Base-by-base conservation (phyloP, 257 asterid species). In the Nyctanthes arbortristis region DNA sequence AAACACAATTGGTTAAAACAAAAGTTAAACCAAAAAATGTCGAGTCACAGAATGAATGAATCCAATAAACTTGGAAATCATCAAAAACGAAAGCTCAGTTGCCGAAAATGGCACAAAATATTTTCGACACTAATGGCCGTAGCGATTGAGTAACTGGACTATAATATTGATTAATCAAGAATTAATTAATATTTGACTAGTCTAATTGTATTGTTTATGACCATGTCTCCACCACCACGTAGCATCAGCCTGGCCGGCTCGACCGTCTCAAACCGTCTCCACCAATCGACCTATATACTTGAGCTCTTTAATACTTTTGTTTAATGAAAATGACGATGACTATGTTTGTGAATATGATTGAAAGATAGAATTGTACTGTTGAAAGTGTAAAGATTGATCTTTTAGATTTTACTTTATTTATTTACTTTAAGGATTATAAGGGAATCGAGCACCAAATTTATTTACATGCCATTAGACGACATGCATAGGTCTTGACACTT, bases 261-360 rank as follows among this genome's bases (percentile, higher is more conserved):
- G 59, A 52, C 59, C 59, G 59, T 47, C 57, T 47, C 27, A 7
- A 47, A 13, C 57, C 57, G 27, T 49, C 58, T 49, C 58, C 58
- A 49, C 58, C 29, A 49, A 28, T 49, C 59, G 24, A 29, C 59
- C 16, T 52, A n/a, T n/a, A n/a, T n/a, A 52, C 59, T 24, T 24
- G 31, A 52, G n/a, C 59, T 52, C 59, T 24, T 22, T 52, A 52
- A 24, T 52, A 2, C 59, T 22, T 52, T 52, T 22, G n/a, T 52
- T 52, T 52, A 52, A 52, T 52, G 59, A 24, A 24, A 24, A 20
- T 52, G 59, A 24, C 4, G 59, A 52, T 52, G 59, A 52, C 59
- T 7, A 52, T 52, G 59, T 7, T 22, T 52, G 6, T 52, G 16
- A 52, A 20, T 2, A 20, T 22, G 8, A 22, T 35, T 12, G 10